Conservation (phyloP, 2,329 filamentous ascomycete genomes). For the Fusarium begoniae region DNA sequence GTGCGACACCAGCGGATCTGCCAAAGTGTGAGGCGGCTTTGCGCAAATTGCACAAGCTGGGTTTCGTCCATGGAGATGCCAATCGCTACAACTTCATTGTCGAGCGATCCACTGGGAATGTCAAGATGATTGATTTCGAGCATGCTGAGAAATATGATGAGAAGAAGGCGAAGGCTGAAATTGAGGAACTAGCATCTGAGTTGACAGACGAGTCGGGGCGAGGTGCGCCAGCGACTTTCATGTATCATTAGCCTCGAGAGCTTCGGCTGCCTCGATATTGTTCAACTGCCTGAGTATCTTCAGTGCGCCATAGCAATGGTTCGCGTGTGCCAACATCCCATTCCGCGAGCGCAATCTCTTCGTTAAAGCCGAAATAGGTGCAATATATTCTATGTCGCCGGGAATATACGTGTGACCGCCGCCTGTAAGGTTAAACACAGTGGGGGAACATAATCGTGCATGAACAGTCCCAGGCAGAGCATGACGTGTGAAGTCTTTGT, state of each 20-base stretch:
- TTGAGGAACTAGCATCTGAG: not conserved
- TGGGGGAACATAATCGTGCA: not conserved
- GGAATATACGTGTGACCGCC: accelerated
- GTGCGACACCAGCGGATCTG: not conserved
- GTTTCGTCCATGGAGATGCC: not conserved
- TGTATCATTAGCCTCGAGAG: not conserved
- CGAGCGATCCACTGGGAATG: not conserved
- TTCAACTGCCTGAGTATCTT: not conserved
- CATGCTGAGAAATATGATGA: not conserved
- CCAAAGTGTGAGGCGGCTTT: not conserved
- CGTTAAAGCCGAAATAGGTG: not conserved
- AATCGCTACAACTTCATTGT: not conserved
- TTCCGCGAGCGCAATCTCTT: not conserved
- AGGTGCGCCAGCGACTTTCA: accelerated
- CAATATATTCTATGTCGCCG: accelerated
- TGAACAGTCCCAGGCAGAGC: not conserved
- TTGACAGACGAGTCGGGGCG: not conserved
- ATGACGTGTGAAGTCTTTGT: not conserved
- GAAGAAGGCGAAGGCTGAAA: not conserved
- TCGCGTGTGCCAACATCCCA: accelerated
- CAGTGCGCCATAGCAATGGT: not conserved
- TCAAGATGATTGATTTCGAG: not conserved
- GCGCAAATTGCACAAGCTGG: not conserved
- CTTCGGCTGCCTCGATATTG: accelerated
- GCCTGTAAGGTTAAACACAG: accelerated